Conservation (phyloP, 129 eudicot genomes). For the Heracleum sosnowskyi region DNA sequence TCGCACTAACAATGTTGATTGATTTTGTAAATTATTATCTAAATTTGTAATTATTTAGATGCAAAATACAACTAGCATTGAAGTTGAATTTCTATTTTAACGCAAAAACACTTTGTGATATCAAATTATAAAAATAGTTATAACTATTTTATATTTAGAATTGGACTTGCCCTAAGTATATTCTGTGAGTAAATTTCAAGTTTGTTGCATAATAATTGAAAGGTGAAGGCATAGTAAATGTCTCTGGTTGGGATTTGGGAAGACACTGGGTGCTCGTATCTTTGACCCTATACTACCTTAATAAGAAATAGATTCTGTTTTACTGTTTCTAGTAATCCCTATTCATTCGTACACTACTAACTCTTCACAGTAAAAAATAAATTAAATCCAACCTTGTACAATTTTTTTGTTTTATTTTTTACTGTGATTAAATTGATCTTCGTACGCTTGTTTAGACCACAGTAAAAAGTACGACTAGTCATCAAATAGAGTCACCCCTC, state of each 20-base stretch:
- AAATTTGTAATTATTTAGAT: no score
- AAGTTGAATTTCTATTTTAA: no score
- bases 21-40: no score
- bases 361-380: background rate
- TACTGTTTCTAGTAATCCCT: conserved; percentile 17
- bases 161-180: no score
- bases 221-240: background rate
- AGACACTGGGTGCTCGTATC: background rate
- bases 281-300: background rate
- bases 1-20: no score
- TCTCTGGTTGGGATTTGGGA: background rate
- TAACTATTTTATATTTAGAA: no score
- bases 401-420: background rate
- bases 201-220: background rate
- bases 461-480: background rate
- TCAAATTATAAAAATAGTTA: no score
- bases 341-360: background rate
- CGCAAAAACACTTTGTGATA: no score
- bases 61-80: no score
- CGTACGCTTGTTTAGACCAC: background rate
- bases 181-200: background rate
- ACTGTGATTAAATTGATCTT: background rate
- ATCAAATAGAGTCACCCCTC: background rate
- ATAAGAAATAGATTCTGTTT: conserved; percentile 11
- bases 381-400: conserved; percentile 19